Evolutionary conservation across 2,329 filamentous ascomycete genomes (phyloP).

Genomic region (Juglanconis sp.): DNA sequence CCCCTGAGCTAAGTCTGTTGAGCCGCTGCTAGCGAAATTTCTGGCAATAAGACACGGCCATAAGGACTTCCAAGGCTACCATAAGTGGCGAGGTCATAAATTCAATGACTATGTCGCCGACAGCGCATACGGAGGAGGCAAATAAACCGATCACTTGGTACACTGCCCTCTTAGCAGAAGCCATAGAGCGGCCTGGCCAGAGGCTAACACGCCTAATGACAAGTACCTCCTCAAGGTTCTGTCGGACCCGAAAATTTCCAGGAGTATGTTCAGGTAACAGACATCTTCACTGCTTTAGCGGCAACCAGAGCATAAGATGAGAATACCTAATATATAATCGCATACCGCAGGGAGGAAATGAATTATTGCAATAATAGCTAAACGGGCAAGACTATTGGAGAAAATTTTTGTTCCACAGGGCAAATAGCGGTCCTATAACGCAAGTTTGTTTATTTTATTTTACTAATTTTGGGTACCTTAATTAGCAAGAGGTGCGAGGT

Average conservation of each 20-base stretch:
- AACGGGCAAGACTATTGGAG: neutral
- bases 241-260: neutral
- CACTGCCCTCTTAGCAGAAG: neutral
- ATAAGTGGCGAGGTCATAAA: neutral
- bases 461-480: neutral
- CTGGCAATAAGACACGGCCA: neutral
- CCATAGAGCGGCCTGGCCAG: neutral
- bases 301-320: neutral
- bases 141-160: neutral
- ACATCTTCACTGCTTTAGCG: neutral
- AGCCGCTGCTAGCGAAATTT: neutral
- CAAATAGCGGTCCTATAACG: neutral
- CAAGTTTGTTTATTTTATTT: neutral
- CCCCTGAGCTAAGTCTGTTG: neutral
- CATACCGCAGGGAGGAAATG: neutral
- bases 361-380: neutral
- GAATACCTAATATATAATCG: neutral
- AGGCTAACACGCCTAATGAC: neutral
- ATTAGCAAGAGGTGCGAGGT: neutral
- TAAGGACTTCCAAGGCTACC: neutral
- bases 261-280: neutral
- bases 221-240: neutral
- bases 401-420: neutral
- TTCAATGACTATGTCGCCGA: neutral
- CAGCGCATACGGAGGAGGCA: neutral